These are phyloP conservation scores for Arthrobotrys megalospora DNA, from an alignment of 2,329 filamentous ascomycete species.

Conservation along the genomic window DNA sequence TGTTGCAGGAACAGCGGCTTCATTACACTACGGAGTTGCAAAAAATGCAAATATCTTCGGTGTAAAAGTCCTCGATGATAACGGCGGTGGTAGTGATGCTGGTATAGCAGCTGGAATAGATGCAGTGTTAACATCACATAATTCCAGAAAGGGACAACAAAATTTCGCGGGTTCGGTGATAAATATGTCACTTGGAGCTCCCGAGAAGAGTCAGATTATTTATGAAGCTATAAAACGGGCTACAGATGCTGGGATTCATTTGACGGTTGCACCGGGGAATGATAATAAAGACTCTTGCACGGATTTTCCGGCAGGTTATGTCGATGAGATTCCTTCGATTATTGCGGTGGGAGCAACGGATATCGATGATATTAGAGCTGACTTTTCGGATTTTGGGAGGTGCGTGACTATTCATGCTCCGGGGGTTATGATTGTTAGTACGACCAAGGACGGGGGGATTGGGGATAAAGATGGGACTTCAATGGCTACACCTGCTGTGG, in stretches of 20 bases:
- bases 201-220: conserved; percentile 68
- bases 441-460: conserved; percentile 71
- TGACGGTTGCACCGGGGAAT: conserved; percentile 69
- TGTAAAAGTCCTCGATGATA: conserved; percentile 69
- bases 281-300: conserved; percentile 63
- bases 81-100: conserved; percentile 66
- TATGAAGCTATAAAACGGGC: conserved; percentile 71
- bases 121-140: conserved; percentile 69
- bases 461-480: conserved; percentile 71
- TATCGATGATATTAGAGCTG: conserved; percentile 66
- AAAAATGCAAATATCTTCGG: conserved; percentile 69
- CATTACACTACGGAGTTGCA: conserved; percentile 68
- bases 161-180: conserved; percentile 68
- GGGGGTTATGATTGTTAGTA: conserved; percentile 71
- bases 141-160: conserved; percentile 67
- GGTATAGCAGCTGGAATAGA: conserved; percentile 67
- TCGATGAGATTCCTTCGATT: conserved; percentile 67
- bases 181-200: conserved; percentile 73
- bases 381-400: conserved; percentile 69
- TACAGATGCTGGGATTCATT: conserved; percentile 67
- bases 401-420: conserved; percentile 74
- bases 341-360: conserved; percentile 68
- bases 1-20: conserved; percentile 63
- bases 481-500: conserved; percentile 70
- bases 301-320: conserved; percentile 67